Base-by-base conservation (phyloP, 345 rosid genomes). In the Populus nigra region DNA sequence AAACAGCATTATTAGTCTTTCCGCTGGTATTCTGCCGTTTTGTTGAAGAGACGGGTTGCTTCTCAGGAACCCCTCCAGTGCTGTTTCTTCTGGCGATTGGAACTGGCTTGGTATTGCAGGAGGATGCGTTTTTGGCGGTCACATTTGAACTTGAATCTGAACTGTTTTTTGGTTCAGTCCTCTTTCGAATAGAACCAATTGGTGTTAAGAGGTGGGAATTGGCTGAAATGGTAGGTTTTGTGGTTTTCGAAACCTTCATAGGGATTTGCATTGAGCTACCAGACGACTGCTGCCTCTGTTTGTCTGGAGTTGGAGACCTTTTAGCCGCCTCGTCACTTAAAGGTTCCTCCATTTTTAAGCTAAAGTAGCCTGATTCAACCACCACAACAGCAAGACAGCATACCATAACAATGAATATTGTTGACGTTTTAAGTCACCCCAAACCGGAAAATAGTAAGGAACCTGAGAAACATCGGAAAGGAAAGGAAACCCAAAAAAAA, bases 11-110 rank as follows among this genome's bases (percentile, higher is more conserved):
- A 82, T 79, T 69, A 43, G 68, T 59, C 76, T 85, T 90, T n/a
- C 89, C 83, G 25, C 77, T 81, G 75, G 49, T 84, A 75, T 41
- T 81, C n/a, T 65, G 83, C 76, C 15, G 73, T 73, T 77, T 83
- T 1, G 71, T 57, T 36, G 81, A 71, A 65, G 93, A 79, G 71
- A 65, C 77, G 16, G 76, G 20, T 59, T 84, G 69, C 83, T 93
- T 94, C 79, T 87, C 91, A 20, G 87, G 47, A 80, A 91, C 77
- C 68, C 98, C 97, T 71, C 99, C 99, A 8, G 97, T 93, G 83
- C 98, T 96, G 77, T 88, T 93, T 80, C 97, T 85, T 84, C 98
- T 90, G 15, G 84, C 31, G 12, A 73, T 87, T 5, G 94, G 91
- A 76, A 83, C 88, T 45, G 93, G 85, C 79, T 75, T 83, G 7